Conservation (phyloP, 129 eudicot species). For the Arctium lappa region DNA sequence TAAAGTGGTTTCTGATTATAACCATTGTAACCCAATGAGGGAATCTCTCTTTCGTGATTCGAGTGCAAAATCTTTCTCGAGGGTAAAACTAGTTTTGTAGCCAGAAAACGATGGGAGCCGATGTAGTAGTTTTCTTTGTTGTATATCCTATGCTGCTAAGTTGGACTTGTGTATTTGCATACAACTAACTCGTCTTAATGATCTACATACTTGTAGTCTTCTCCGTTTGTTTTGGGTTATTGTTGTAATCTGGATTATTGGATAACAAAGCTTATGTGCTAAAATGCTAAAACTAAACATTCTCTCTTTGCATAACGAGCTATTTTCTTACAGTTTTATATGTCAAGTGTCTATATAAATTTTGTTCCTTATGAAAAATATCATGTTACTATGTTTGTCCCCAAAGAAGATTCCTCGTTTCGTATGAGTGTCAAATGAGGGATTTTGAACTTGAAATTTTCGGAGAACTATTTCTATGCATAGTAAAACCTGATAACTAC, state of each 20-base stretch:
- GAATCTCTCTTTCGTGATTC: not conserved
- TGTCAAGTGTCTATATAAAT: not conserved
- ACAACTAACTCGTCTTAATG: not conserved
- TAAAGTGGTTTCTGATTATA: not conserved
- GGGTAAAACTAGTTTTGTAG: not conserved
- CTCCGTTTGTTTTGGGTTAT: not conserved
- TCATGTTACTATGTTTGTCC: not conserved
- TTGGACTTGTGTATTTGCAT: not conserved
- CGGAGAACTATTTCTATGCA: not conserved
- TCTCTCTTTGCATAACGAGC: not conserved
- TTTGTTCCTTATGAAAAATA: not conserved
- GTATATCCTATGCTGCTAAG: not conserved
- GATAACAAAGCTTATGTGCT: not conserved
- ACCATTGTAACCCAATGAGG: too few relatives aligned
- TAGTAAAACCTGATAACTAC: not conserved
- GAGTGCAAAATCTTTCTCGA: not conserved
- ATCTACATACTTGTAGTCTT: not conserved
- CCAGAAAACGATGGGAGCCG: not conserved
- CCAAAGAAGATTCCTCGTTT: not conserved
- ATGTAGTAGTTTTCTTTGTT: not conserved
- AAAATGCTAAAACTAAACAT: not conserved
- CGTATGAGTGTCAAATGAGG: not conserved
- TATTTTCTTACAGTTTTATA: not conserved
- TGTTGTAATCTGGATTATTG: not conserved
- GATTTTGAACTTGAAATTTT: not conserved